phyloP scores from a whole-genome alignment of 176 grass and related monocot genomes.

The Typha latifolia region DNA sequence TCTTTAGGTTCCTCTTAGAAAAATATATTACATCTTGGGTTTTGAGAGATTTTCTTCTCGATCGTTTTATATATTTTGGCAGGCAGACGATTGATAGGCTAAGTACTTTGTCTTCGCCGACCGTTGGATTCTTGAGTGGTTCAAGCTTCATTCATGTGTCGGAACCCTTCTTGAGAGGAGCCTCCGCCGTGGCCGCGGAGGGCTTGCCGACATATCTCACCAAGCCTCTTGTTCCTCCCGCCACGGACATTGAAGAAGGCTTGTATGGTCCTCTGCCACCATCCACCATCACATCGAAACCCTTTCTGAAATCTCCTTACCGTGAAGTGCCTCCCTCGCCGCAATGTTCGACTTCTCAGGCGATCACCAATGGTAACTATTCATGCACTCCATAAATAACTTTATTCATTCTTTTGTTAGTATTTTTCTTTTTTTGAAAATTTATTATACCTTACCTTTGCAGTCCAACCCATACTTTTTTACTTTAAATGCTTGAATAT shows the following conservation, averaged over 20 bases:
- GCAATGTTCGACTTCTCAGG: constrained; percentile 46
- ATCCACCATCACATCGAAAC: neutral
- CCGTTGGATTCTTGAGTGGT: constrained; percentile 33
- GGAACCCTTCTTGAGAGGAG: constrained; percentile 27
- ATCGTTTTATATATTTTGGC: neutral
- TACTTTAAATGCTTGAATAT: too few species aligned
- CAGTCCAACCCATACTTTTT: too few species aligned
- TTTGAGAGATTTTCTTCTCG: neutral
- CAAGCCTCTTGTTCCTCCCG: constrained; percentile 30
- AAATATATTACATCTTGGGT: neutral
- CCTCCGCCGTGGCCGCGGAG: constrained; percentile 22
- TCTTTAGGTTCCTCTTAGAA: neutral
- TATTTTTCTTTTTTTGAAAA: too few species aligned
- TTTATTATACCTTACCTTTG: too few species aligned
- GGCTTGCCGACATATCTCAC: constrained; percentile 15
- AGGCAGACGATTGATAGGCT: constrained; percentile 63
- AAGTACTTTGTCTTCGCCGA: constrained; percentile 45
- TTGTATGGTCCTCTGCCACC: neutral
- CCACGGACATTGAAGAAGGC: neutral
- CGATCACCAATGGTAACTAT: constrained; percentile 53
- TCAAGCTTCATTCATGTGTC: constrained; percentile 30
- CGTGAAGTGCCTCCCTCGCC: constrained; percentile 52
- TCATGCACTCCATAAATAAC: neutral
- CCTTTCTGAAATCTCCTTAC: constrained; percentile 41
- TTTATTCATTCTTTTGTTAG: neutral